Conservation (phyloP, 129 eudicot genomes). For the carrot (Daucus carota) region DNA sequence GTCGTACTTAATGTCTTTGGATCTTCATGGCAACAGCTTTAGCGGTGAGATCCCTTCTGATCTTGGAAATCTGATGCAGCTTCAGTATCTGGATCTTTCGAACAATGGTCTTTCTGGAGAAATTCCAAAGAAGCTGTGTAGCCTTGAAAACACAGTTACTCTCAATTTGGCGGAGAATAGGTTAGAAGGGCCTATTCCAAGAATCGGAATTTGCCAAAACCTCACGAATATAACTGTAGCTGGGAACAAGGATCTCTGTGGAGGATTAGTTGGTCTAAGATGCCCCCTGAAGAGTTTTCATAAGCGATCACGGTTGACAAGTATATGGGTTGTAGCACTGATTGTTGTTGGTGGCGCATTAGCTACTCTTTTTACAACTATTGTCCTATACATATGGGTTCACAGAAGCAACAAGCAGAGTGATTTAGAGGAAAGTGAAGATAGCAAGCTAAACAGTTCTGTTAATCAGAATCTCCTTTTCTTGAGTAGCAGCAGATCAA, state of each 20-base stretch:
- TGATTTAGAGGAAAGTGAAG: constrained; percentile 32
- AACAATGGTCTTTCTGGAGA: constrained; percentile 38
- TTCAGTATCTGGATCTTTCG: constrained; percentile 54
- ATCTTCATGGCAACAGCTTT: constrained; percentile 53
- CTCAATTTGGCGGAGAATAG: constrained; percentile 44
- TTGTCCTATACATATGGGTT: constrained; percentile 32
- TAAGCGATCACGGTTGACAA: constrained; percentile 28
- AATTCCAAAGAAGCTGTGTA: constrained; percentile 51
- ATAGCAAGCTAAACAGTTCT: constrained; percentile 39
- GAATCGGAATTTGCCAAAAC: constrained; percentile 44
- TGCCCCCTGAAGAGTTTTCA: constrained; percentile 39
- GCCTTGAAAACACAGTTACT: constrained; percentile 22
- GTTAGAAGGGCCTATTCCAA: constrained; percentile 61
- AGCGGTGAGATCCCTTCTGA: constrained; percentile 49
- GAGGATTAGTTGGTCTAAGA: constrained; percentile 37
- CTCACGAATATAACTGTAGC: constrained; percentile 30
- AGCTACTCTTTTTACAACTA: constrained; percentile 25
- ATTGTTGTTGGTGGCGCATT: constrained; percentile 26
- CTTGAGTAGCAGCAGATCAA: constrained; percentile 68
- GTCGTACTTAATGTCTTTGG: constrained; percentile 51
- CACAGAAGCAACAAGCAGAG: constrained; percentile 20
- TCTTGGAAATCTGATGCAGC: constrained; percentile 47
- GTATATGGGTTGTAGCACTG: constrained; percentile 33
- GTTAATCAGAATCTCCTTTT: constrained; percentile 49
- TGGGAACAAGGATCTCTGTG: constrained; percentile 66